These are phyloP conservation scores for Phytophthora chlamydospora DNA, from an alignment of 352 stramenopile genomes.

Conservation along the genomic window DNA sequence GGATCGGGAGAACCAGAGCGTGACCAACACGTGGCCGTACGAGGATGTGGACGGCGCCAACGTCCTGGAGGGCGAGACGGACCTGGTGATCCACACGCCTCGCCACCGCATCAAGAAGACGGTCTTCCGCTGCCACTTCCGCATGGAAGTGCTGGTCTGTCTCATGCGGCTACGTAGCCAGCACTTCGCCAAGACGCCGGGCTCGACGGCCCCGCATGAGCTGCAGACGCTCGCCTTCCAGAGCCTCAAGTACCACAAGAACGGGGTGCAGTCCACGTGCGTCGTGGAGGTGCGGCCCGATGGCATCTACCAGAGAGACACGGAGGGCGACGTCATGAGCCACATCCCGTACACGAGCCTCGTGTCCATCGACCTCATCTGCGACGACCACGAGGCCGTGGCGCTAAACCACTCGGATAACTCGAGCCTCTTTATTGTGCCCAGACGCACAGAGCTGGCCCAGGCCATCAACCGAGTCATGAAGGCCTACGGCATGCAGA, in stretches of 20 bases:
- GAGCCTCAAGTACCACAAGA: conserved; percentile 66
- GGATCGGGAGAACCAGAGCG: conserved; percentile 67
- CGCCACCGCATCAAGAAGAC: conserved; percentile 85
- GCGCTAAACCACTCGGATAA: conserved; percentile 82
- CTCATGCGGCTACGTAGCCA: conserved; percentile 77
- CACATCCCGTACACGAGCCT: conserved; percentile 85
- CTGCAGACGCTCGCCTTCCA: conserved; percentile 63
- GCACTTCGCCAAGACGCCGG: conserved; percentile 50
- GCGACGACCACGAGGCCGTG: conserved; percentile 73
- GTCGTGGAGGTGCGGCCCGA: conserved; percentile 74
- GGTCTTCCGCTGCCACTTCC: conserved; percentile 79
- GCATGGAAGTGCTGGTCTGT: conserved; percentile 85
- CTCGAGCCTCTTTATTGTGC: conserved; percentile 79
- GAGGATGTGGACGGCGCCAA: conserved; percentile 71
- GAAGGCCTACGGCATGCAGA: conserved; percentile 78
- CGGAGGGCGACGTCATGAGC: conserved; percentile 77
- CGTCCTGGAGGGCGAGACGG: conserved; percentile 74
- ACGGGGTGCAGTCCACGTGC: conserved; percentile 64
- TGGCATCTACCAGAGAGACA: conserved; percentile 79
- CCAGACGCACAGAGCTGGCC: conserved; percentile 71
- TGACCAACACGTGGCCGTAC: conserved; percentile 87
- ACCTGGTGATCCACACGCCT: conserved; percentile 80
- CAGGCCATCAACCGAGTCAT: conserved; percentile 73
- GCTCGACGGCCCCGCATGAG: conserved; percentile 34
- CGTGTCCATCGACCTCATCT: conserved; percentile 85